Percentiles rank a stretch among this genome's conserved stretches.
These are phyloP conservation scores for Zygnema cylindricum DNA, from an alignment of 139 green algal genomes.

Conservation along the genomic window DNA sequence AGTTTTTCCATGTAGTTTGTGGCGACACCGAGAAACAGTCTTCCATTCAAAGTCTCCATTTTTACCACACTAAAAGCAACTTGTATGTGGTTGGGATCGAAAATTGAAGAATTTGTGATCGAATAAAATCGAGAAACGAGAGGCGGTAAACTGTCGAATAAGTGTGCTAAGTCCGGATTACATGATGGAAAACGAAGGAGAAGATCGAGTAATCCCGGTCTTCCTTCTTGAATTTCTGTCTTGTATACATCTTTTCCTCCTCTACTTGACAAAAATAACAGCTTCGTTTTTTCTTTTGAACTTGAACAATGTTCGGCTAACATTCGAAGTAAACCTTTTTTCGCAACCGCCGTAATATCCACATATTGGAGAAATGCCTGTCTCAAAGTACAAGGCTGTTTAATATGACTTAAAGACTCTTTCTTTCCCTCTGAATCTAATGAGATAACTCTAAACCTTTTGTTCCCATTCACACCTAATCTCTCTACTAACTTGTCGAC, in stretches of 20 bases:
- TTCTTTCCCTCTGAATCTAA: slow-evolving; percentile 20
- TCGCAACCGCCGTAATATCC: slow-evolving; percentile 77
- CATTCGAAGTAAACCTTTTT: slow-evolving; percentile 84
- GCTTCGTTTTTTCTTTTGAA: slow-evolving; percentile 66
- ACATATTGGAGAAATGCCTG: slow-evolving; percentile 71
- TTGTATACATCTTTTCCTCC: slow-evolving; percentile 70
- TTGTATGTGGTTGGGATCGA: slow-evolving; percentile 52
- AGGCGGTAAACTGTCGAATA: slow-evolving; percentile 54
- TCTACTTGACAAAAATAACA: slow-evolving; percentile 74
- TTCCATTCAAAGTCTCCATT: neutral
- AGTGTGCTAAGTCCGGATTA: slow-evolving; percentile 71
- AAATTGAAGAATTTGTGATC: slow-evolving; percentile 66
- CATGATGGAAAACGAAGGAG: slow-evolving; percentile 79
- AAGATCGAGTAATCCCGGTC: slow-evolving; percentile 80
- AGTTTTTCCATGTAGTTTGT: slow-evolving; percentile 50
- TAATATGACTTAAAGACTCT: slow-evolving; percentile 31
- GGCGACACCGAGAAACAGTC: slow-evolving; percentile 50
- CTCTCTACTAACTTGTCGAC: slow-evolving; percentile 71
- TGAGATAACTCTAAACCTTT: slow-evolving; percentile 54
- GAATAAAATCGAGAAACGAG: slow-evolving; percentile 82
- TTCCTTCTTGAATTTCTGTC: slow-evolving; percentile 69
- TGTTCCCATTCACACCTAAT: slow-evolving; percentile 61
- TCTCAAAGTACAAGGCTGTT: slow-evolving; percentile 78
- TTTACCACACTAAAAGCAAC: slow-evolving; percentile 76
- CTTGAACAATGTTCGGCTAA: slow-evolving; percentile 86